Percentiles rank a stretch among this genome's conserved stretches.
Evolutionary conservation across 2,329 filamentous ascomycete species (phyloP).

Genomic region (Fusarium heterosporum): DNA sequence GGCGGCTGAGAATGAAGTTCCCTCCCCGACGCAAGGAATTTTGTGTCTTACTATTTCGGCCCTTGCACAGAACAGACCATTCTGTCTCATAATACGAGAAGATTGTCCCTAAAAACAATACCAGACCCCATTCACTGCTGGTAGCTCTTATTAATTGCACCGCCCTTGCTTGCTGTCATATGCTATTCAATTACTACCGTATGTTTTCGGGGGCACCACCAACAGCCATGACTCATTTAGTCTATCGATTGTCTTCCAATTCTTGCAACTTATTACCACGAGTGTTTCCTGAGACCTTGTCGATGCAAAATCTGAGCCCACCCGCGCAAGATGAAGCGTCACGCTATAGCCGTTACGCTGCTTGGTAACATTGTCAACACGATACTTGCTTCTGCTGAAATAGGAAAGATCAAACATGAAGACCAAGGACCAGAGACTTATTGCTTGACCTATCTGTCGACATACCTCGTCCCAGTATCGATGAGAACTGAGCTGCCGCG

Average conservation of each 20-base stretch:
- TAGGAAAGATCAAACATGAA: neutral
- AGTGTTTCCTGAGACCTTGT: too few species aligned
- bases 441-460: conserved; percentile 5
- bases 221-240: too few species aligned
- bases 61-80: too few species aligned
- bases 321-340: neutral
- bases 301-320: too few species aligned
- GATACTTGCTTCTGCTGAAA: neutral
- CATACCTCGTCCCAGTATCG: neutral
- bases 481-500: neutral
- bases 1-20: neutral
- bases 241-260: neutral
- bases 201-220: too few species aligned
- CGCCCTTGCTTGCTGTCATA: too few species aligned
- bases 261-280: neutral
- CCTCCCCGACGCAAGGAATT: too few species aligned
- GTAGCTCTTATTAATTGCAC: too few species aligned
- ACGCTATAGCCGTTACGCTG: neutral
- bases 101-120: too few species aligned
- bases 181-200: too few species aligned
- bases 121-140: too few species aligned
- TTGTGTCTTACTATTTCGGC: neutral
- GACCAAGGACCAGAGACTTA: neutral
- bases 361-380: neutral
- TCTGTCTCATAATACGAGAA: too few species aligned